These are phyloP conservation scores for Neonectria sp. DNA, from an alignment of 2,329 filamentous ascomycete genomes.

Conservation along the genomic window DNA sequence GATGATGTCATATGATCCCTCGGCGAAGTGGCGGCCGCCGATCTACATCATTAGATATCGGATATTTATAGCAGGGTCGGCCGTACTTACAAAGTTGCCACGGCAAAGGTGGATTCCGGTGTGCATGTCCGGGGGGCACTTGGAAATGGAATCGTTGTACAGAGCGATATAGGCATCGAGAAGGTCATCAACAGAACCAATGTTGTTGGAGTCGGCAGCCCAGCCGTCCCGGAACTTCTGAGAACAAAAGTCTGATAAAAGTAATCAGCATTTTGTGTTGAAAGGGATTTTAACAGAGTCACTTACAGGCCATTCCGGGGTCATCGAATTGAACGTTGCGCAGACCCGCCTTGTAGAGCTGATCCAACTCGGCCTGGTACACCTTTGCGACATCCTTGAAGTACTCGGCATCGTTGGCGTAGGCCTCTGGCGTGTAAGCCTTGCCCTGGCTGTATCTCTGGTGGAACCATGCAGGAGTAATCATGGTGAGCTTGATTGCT, in stretches of 20 bases:
- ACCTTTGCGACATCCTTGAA: conserved; percentile 76
- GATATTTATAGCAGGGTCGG: too few relatives aligned
- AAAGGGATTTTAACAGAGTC: neutral
- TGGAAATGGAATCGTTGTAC: conserved; percentile 80
- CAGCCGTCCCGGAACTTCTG: conserved; percentile 80
- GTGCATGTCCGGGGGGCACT: conserved; percentile 78
- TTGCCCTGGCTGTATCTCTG: conserved; percentile 49
- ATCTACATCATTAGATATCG: conserved; percentile 51
- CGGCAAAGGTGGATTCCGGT: conserved; percentile 83
- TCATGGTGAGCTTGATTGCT: conserved; percentile 69
- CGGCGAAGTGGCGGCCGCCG: conserved; percentile 75
- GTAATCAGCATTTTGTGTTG: conserved; percentile 15
- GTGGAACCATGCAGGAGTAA: conserved; percentile 63
- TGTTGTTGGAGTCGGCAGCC: conserved; percentile 77
- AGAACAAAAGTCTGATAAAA: conserved; percentile 77
- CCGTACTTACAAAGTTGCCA: conserved; percentile 67
- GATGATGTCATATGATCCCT: conserved; percentile 77
- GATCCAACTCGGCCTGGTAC: conserved; percentile 74
- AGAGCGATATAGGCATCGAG: conserved; percentile 83
- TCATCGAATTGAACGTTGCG: conserved; percentile 79
- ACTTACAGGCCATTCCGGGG: conserved; percentile 76
- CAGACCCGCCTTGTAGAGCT: conserved; percentile 74
- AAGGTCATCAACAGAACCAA: conserved; percentile 76
- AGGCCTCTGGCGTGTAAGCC: conserved; percentile 46
- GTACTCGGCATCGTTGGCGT: conserved; percentile 63